Evolutionary conservation across 495 filamentous ascomycete genomes (phyloP).

Genomic region (Talaromyces ruber): DNA sequence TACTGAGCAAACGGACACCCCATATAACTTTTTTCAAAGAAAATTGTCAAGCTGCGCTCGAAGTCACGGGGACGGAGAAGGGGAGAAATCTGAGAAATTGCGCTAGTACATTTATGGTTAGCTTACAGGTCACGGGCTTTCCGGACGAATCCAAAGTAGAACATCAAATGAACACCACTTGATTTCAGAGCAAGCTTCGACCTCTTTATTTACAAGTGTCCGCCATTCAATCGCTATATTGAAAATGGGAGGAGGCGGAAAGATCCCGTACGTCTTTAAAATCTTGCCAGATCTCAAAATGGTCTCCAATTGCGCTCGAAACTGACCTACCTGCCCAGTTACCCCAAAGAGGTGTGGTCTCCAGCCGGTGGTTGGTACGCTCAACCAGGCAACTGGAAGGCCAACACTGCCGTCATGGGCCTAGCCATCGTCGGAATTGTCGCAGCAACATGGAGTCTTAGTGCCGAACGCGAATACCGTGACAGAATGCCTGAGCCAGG

Average conservation of each 20-base stretch:
- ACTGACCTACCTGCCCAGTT: constrained; percentile 46
- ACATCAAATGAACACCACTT: constrained; percentile 5
- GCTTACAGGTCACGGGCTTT: constrained; percentile 16
- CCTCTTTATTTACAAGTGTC: constrained; percentile 11
- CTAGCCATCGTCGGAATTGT: constrained; percentile 65
- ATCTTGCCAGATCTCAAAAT: not conserved
- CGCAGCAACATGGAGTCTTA: constrained; percentile 66
- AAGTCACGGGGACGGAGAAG: constrained; percentile 36
- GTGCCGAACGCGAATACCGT: constrained; percentile 73
- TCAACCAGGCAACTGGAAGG: constrained; percentile 89
- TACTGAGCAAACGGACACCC: not conserved
- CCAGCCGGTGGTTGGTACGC: constrained; percentile 96
- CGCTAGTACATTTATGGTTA: constrained; percentile 22
- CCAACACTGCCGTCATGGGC: constrained; percentile 81
- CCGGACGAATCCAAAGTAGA: not conserved
- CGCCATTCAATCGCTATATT: constrained; percentile 16
- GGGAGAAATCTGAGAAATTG: constrained; percentile 18
- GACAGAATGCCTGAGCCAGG: constrained; percentile 78
- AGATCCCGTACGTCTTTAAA: constrained; percentile 69
- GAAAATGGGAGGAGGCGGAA: constrained; percentile 58
- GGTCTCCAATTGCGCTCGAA: not conserved
- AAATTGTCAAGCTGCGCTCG: constrained; percentile 33
- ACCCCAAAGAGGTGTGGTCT: constrained; percentile 99
- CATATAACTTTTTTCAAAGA: constrained; percentile 16
- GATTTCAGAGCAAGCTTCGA: constrained; percentile 3